Evolutionary conservation across 2,329 filamentous ascomycete genomes (phyloP).

Genomic region (Tolypocladium amazonense): DNA sequence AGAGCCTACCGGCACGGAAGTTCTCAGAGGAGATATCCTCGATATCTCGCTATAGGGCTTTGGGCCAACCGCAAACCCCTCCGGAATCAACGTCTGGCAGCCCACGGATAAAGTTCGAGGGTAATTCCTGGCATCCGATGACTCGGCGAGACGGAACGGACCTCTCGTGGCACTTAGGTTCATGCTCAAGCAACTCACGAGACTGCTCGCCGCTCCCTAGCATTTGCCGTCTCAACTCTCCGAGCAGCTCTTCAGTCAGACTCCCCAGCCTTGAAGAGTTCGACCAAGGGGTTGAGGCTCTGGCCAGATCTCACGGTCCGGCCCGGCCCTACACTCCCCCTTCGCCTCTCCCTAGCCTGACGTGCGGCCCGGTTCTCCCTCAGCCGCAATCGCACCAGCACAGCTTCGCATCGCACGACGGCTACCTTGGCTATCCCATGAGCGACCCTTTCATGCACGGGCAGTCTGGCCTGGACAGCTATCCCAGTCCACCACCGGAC

Average conservation of each 20-base stretch:
- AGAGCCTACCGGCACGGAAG: slow-evolving; percentile 8
- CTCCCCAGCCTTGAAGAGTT: slow-evolving; percentile 27
- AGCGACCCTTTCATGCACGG: slow-evolving; percentile 13
- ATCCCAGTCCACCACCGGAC: slow-evolving; percentile 24
- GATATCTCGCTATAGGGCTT: slow-evolving; percentile 7
- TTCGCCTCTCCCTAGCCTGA: slow-evolving; percentile 16
- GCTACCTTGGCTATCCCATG: slow-evolving; percentile 11
- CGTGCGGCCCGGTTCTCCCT: slow-evolving; percentile 11
- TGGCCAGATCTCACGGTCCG: slow-evolving; percentile 20
- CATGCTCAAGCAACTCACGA: slow-evolving; percentile 9
- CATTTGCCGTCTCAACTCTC: slow-evolving; percentile 7
- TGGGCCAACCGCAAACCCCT: slow-evolving; percentile 15
- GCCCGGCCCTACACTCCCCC: slow-evolving; percentile 14
- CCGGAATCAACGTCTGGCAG: slow-evolving; percentile 23
- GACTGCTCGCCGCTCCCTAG: slow-evolving; percentile 16
- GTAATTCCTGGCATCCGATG: slow-evolving; percentile 8
- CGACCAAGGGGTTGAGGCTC: slow-evolving; percentile 25
- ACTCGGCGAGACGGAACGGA: background rate
- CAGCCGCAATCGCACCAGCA: slow-evolving; percentile 13
- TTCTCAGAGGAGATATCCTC: slow-evolving; percentile 12
- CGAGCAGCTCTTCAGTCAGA: slow-evolving; percentile 9
- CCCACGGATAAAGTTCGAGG: slow-evolving; percentile 21
- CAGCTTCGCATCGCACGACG: slow-evolving; percentile 10
- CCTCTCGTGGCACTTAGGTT: slow-evolving; percentile 4
- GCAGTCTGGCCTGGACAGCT: slow-evolving; percentile 14